A percentile compares a stretch with the other conserved stretches of the same genome.
Evolutionary conservation across 1,284 basidiomycete species (phyloP).

Genomic region (Trichosporon sp.): DNA sequence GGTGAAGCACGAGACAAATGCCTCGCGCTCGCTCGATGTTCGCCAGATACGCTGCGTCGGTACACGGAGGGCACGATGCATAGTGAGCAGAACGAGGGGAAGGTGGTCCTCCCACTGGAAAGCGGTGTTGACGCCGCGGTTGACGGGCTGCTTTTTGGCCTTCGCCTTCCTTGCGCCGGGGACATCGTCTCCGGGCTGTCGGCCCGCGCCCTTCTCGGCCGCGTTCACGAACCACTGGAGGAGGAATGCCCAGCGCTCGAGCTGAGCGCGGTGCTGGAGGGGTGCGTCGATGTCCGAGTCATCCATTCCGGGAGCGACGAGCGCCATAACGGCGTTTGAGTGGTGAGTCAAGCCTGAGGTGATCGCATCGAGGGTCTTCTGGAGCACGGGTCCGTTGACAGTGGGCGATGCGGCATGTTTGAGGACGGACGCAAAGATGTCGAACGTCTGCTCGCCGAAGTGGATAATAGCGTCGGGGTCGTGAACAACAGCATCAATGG

Average conservation of each 20-base stretch:
- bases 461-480: conserved; percentile 70
- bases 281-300: conserved; percentile 69
- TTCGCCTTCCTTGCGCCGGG: conserved; percentile 35
- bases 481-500: conserved; percentile 73
- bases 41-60: conserved; percentile 83
- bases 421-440: conserved; percentile 75
- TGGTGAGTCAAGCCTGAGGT: conserved; percentile 43
- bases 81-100: conserved; percentile 66
- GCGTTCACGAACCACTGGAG: conserved; percentile 79
- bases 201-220: conserved; percentile 71
- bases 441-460: conserved; percentile 64
- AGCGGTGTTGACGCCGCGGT: conserved; percentile 31
- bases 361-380: conserved; percentile 50
- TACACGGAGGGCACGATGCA: conserved; percentile 72
- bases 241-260: conserved; percentile 87
- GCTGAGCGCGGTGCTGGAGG: conserved; percentile 67
- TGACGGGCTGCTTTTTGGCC: conserved; percentile 60
- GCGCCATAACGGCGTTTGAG: conserved; percentile 42
- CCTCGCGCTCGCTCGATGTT: conserved; percentile 77
- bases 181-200: conserved; percentile 37
- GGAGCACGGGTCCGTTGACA: conserved; percentile 43
- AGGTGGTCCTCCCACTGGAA: conserved; percentile 84
- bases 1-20: conserved; percentile 80
- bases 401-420: conserved; percentile 52
- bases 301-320: conserved; percentile 33